Base-by-base conservation (phyloP, 2,329 filamentous ascomycete species). In the Phaeomoniella chlamydospora region DNA sequence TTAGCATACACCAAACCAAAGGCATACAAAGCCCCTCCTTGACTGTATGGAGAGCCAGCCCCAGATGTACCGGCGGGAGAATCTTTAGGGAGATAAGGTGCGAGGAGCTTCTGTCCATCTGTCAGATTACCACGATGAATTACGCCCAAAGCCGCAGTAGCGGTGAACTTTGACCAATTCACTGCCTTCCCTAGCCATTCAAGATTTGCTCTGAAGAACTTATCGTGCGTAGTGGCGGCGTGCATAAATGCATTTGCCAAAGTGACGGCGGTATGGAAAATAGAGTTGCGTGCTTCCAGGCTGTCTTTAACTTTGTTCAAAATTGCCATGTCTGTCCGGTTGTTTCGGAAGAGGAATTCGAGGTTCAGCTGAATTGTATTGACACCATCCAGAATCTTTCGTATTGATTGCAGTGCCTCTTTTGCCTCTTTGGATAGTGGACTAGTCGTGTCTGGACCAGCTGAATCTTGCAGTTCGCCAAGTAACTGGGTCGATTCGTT, bases 211-310 rank as follows among this genome's bases (percentile, higher is more conserved):
- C 92, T 75, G 74, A 98, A 96, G 64, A 98, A 98, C 52, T 88
- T 92, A 62, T 98, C 90, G 49, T 94, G 90, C 0, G 88, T 94
- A 1, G 90, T 98, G 40, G 90, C 92, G 37, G 93, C 87, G 55
- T 98, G 93, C 90, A 98, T 98, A 57, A 98, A 96, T 9, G 87
- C 90, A 51, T 96, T 96, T 52, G 88, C 90, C 51, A 98, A 90
- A 1, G 90, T 96, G 38, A 98, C 85, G 3, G 87, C 86, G 1
- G 86, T 93, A 59, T 98, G 90, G 71, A 96, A 96, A 47, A 98
- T 98, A 18, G 88, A 96, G 62, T 94, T 96, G 36, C 92, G 76
- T 22, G 87, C 86, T 54, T 98, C 90, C 12, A 98, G 66, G 48
- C 87, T 94, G 56, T 98, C 90, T 35, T 88, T 81, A 31, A 98